Percentiles rank a stretch among this genome's conserved stretches.
phyloP scores from a whole-genome alignment of 225 moss, liverwort and hornwort species.

The Marchantia polymorpha region DNA sequence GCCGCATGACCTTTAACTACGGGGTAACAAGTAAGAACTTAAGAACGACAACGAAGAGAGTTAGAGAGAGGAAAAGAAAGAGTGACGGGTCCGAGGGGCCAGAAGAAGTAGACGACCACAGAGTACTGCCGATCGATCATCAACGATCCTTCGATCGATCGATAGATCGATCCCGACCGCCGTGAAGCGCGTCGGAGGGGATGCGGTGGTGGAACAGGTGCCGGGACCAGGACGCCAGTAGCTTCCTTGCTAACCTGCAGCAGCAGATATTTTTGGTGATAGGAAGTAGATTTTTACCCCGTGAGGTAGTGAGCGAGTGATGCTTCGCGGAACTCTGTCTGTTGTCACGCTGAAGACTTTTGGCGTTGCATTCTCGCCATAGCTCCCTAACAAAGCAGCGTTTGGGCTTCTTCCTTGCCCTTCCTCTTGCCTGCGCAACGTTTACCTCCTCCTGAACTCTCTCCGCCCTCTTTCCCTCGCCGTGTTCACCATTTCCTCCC shows the following conservation, averaged over 20 bases:
- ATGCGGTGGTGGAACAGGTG: not conserved
- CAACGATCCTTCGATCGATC: not conserved
- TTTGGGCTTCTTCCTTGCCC: not conserved
- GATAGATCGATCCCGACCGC: not conserved
- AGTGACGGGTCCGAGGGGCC: not conserved
- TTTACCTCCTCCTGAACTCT: not conserved
- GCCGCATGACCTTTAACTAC: not conserved
- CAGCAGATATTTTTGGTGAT: slow-evolving; percentile 8
- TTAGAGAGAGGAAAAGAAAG: not conserved
- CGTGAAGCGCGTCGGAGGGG: not conserved
- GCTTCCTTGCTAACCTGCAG: not conserved
- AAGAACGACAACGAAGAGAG: not conserved
- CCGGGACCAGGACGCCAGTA: slow-evolving; percentile 3
- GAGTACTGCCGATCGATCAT: not conserved
- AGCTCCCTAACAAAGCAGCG: not conserved
- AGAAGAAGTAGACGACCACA: not conserved
- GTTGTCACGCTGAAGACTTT: not conserved
- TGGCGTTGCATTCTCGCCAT: not conserved
- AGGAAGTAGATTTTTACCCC: not conserved
- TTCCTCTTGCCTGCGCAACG: not conserved
- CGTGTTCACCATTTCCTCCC: no score
- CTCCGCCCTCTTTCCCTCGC: no score
- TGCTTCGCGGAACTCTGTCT: not conserved
- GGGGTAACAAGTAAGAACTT: not conserved
- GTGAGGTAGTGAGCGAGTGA: not conserved